Base-by-base conservation (phyloP, 768 basidiomycete species). In the Terana coerulea region DNA sequence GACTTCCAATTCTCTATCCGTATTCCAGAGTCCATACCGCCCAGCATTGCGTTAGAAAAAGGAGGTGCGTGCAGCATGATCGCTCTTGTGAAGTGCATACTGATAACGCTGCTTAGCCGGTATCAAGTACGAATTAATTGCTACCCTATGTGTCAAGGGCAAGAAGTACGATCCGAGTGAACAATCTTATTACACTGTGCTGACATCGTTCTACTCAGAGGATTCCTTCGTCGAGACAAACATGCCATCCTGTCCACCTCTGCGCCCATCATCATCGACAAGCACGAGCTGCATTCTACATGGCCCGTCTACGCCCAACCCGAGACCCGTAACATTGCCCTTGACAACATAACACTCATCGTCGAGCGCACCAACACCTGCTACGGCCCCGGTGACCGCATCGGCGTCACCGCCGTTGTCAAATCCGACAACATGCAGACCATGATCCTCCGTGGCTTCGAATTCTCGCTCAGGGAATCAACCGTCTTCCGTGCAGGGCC, bases 1-100 rank as follows among this genome's bases (percentile, higher is more conserved):
- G 92, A 94, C 71, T 86, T 91, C 58, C 85, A 87, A 3, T 98
- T 98, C 66, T 81, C 83, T 51, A 88, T 98, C 44, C 87, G 93
- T 22, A 85, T 98, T 61, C 95, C 95, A 0, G 92, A 95, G 67
- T 88, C 89, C 9, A 86, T 93, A 52, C 94, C 95, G 2, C 91
- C 94, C 14, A 89, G 79, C 35, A 80, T 93, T 52, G 80, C 86
- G 4, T 74, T 97, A 51, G 88, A 91, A 50, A 84, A 80, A 64
- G 79, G 80, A 61, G 87, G 88, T 83, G 30, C 36, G 54, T 48
- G n/a, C 14, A 29, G 10, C 25, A 10, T 34, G 33, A 9, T 3
- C 11, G 21, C 8, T 22, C 26, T 33, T 21, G 28, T 17, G 30
- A 6, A 49, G 44, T n/a, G 29, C 52, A 4, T 49, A 47, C 14